phyloP scores from a whole-genome alignment of 345 rosid genomes.

The Brassica juncea region DNA sequence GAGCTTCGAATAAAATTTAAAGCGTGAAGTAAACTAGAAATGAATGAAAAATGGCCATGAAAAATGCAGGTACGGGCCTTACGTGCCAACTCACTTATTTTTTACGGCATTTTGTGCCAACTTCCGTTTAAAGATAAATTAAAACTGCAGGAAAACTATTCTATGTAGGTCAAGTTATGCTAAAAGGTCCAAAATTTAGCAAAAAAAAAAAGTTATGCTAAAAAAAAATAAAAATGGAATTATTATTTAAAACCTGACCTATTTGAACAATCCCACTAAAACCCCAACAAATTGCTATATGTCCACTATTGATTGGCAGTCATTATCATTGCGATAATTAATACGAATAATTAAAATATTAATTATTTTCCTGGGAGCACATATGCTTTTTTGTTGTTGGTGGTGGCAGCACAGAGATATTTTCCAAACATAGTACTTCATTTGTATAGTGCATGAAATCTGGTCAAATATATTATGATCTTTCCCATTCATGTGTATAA shows the following conservation, averaged over 20 bases:
- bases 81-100: not conserved
- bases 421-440: not conserved
- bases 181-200: not conserved
- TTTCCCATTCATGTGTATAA: not conserved
- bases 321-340: not conserved
- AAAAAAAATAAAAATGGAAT: not conserved
- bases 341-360: not conserved
- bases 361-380: not conserved
- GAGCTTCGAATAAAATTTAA: not conserved
- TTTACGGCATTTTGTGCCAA: not conserved
- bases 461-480: slow-evolving; percentile 3
- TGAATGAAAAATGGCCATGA: not conserved
- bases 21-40: not conserved
- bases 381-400: not conserved
- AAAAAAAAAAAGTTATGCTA: not conserved
- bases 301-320: not conserved
- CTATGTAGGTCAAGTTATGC: not conserved
- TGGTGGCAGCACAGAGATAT: not conserved
- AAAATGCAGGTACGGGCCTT: not conserved
- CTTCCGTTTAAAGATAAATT: not conserved
- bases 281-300: not conserved
- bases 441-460: slow-evolving; percentile 9
- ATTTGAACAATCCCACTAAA: not conserved
- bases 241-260: not conserved
- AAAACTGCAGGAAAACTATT: not conserved